A percentile compares a stretch with the other conserved stretches of the same genome.
Evolutionary conservation across 352 stramenopile genomes (phyloP).

Genomic region (Phytophthora lateralis): DNA sequence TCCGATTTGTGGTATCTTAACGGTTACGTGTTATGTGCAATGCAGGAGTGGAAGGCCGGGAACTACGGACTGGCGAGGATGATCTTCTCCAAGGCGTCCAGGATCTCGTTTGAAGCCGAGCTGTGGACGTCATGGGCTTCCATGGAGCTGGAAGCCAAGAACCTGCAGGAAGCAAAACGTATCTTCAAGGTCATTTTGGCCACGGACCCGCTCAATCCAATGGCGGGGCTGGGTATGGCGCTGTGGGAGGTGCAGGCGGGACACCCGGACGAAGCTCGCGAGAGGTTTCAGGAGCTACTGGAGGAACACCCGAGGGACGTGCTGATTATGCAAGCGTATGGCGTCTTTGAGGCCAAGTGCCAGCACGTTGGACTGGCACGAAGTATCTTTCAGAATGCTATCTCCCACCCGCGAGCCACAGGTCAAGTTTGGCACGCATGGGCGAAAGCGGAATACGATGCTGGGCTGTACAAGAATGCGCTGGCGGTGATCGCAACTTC

Average conservation of each 20-base stretch:
- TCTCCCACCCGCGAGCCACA: constrained; percentile 53
- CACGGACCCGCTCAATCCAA: constrained; percentile 69
- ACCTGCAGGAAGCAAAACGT: constrained; percentile 75
- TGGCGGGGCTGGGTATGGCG: constrained; percentile 76
- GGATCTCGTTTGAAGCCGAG: constrained; percentile 72
- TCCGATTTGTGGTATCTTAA: neutral
- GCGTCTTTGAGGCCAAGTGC: constrained; percentile 74
- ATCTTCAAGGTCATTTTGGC: constrained; percentile 86
- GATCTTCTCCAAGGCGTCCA: constrained; percentile 84
- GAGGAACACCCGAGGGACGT: constrained; percentile 67
- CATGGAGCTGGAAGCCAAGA: constrained; percentile 83
- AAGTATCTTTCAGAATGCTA: constrained; percentile 63
- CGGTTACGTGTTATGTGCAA: constrained; percentile 1
- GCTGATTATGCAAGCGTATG: constrained; percentile 75
- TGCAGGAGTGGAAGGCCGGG: constrained; percentile 79
- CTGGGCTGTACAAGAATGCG: constrained; percentile 74
- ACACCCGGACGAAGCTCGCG: constrained; percentile 55
- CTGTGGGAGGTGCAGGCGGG: constrained; percentile 70
- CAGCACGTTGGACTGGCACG: constrained; percentile 72
- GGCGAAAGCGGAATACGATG: constrained; percentile 84
- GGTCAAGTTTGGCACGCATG: constrained; percentile 88
- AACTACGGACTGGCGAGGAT: constrained; percentile 85
- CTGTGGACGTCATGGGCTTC: constrained; percentile 87
- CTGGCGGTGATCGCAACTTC: constrained; percentile 69
- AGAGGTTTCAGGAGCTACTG: constrained; percentile 61